Conservation (phyloP, 179 eudicot species). For the Gypsophila paniculata region DNA sequence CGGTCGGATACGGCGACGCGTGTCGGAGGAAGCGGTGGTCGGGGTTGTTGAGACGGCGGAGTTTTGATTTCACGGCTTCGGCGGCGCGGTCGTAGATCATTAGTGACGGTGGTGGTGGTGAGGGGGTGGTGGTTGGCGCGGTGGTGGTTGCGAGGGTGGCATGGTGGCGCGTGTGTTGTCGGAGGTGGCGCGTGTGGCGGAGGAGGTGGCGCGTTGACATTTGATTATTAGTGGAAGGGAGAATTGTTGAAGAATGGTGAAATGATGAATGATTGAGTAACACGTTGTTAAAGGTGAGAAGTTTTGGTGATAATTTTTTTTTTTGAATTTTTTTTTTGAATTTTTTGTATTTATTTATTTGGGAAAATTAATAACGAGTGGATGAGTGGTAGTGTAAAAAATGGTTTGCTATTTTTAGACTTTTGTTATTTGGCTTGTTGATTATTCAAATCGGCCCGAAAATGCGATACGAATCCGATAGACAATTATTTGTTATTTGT, state of each 20-base stretch:
- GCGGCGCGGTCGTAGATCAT: slow-evolving; percentile 52
- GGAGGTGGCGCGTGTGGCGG: slow-evolving; percentile 29
- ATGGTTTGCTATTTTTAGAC: too few relatives aligned
- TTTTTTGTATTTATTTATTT: too few relatives aligned
- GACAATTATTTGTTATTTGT: too few relatives aligned
- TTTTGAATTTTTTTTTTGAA: too few relatives aligned
- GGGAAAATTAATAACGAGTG: too few relatives aligned
- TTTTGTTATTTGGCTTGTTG: too few relatives aligned
- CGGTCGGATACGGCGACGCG: slow-evolving; percentile 47
- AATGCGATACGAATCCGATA: too few relatives aligned
- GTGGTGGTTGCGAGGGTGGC: slow-evolving; percentile 24
- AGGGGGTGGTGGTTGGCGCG: slow-evolving; percentile 9
- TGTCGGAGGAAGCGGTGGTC: slow-evolving; percentile 46
- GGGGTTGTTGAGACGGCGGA: slow-evolving; percentile 37
- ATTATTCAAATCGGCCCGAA: too few relatives aligned
- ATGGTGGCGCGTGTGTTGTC: slow-evolving; percentile 17
- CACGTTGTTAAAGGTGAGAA: background rate
- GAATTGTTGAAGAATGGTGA: background rate
- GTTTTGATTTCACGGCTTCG: slow-evolving; percentile 39
- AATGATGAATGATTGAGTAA: too few relatives aligned
- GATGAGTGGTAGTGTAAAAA: too few relatives aligned
- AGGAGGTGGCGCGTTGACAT: slow-evolving; percentile 32
- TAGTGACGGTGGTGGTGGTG: slow-evolving; percentile 32
- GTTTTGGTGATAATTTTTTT: too few relatives aligned
- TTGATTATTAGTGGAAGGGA: background rate